Evolutionary conservation across 106 monocot species (phyloP), one percentile per base, ranked within the genome.

Genomic region (Allium cepa): DNA sequence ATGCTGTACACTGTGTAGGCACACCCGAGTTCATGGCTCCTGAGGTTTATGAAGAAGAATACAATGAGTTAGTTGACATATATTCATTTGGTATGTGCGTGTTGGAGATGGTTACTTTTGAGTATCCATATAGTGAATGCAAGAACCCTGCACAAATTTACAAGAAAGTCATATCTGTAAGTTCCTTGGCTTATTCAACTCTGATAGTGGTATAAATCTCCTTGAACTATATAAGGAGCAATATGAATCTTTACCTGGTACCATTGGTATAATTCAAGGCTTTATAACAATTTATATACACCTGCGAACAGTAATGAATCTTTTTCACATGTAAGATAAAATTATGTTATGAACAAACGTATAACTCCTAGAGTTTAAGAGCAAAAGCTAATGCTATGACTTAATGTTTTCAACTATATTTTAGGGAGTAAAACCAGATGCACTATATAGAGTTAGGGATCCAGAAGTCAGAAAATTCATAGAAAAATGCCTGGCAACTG

Each of bases 21-120:
- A 88, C 88, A 3, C 84, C 84, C 3, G 88, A 87, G 47, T 87
- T 87, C 74, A 87, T 87, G 87, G 87, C 87, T 2, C 87, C 87
- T 8, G 87, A 87, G 72, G 78, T 87, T 7, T 87, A 87, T 16
- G 64, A 82, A 67, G 82, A 87, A 68, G 82, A 82, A 50, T 83
- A 87, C 78, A 83, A 82, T 71, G 87, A 87, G 72, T 71, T 80
- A 63, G 83, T 78, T 0, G 87, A 87, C 49, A 87, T 87, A 52
- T 87, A 87, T 62, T 80, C 87, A 49, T 87, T 83, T 58, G 87
- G 87, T 8, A 87, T 87, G 87, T 87, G 87, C 51, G 67, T 87
- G 12, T 68, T 87, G 64, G 87, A 87, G 69, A 87, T 87, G 87
- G 82, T 87, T 11, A 82, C 82, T 26, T 74, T 82, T 9, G 87